A percentile compares a stretch with the other conserved stretches of the same genome.
Conservation (phyloP, 257 asterid species). For the Forsythia viridissima region DNA sequence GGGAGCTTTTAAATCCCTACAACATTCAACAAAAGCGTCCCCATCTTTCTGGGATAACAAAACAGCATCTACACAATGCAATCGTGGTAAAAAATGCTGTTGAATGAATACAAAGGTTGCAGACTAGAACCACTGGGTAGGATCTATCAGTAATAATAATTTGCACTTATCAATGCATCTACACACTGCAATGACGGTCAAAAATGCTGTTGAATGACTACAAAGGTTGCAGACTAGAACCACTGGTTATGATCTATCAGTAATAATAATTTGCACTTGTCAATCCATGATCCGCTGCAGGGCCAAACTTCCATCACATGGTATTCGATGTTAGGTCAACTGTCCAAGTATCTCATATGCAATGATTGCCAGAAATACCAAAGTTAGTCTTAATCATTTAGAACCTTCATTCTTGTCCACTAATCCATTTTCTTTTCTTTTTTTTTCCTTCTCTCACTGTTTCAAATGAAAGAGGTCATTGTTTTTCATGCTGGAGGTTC, state of each 20-base stretch:
- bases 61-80: not conserved
- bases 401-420: not conserved
- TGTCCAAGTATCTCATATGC: not conserved
- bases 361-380: not conserved
- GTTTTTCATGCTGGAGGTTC: not conserved
- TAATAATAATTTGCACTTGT: not conserved
- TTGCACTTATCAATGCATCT: not conserved
- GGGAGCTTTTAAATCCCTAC: not conserved
- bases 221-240: constrained; percentile 31
- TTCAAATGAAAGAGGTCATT: not conserved
- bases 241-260: not conserved
- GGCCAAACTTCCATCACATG: not conserved
- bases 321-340: not conserved
- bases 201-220: not conserved
- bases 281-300: not conserved
- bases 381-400: not conserved
- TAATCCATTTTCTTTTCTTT: not conserved
- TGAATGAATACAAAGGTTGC: constrained; percentile 34
- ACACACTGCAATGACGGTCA: not conserved
- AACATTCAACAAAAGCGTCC: not conserved
- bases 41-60: not conserved
- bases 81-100: not conserved
- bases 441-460: not conserved
- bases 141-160: not conserved
- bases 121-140: not conserved